Evolutionary conservation across 257 asterid species (phyloP).

Genomic region (Fraxinus pennsylvanica): DNA sequence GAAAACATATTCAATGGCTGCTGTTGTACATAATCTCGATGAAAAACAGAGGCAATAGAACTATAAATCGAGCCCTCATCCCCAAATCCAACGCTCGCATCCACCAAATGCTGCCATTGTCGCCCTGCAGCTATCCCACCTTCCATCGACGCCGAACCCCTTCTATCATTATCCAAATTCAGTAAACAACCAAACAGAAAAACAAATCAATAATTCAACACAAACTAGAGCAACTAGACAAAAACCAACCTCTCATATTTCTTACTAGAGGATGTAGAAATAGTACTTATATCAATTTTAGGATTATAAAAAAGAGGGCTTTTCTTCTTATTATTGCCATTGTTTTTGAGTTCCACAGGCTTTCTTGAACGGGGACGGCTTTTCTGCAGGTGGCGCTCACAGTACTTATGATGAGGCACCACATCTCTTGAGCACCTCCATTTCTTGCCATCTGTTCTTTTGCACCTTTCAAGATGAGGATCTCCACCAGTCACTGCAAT

Average conservation of each 20-base stretch:
- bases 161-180: constrained; percentile 26
- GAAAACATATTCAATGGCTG: constrained; percentile 36
- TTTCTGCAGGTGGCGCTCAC: constrained; percentile 87
- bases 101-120: constrained; percentile 50
- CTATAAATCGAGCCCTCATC: constrained; percentile 33
- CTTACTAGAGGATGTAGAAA: constrained; percentile 25
- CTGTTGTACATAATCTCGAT: constrained; percentile 39
- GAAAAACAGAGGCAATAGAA: constrained; percentile 28
- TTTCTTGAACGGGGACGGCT: constrained; percentile 99
- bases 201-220: not conserved
- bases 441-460: constrained; percentile 93
- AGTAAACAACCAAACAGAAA: not conserved
- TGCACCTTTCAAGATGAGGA: constrained; percentile 83
- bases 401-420: constrained; percentile 75
- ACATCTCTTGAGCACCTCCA: constrained; percentile 93
- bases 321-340: not conserved
- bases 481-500: constrained; percentile 41
- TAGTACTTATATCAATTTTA: constrained; percentile 27
- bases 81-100: constrained; percentile 29
- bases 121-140: constrained; percentile 41
- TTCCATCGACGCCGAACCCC: constrained; percentile 54
- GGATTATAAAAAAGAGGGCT: constrained; percentile 27
- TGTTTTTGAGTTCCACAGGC: constrained; percentile 75
- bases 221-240: not conserved
- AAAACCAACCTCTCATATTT: constrained; percentile 32